phyloP scores from a whole-genome alignment of 129 eudicot species.

The Arctium lappa region DNA sequence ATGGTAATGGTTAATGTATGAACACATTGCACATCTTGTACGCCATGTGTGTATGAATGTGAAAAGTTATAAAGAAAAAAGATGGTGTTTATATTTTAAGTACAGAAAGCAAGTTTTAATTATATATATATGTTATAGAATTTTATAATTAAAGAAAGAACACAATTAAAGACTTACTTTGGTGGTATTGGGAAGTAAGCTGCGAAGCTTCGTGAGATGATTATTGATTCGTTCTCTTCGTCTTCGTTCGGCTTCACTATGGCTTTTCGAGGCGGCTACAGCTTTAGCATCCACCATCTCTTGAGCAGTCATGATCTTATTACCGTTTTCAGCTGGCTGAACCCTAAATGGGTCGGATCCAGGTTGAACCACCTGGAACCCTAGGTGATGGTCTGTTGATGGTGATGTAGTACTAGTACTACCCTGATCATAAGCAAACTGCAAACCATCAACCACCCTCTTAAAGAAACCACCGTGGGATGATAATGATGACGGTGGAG shows the following conservation, averaged over 20 bases:
- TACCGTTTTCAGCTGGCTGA: conserved; percentile 51
- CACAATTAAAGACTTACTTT: conserved; percentile 47
- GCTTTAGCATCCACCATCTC: conserved; percentile 85
- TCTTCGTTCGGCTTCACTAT: conserved; percentile 86
- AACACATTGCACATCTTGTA: not conserved
- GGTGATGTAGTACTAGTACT: conserved; percentile 1
- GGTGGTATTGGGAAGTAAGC: conserved; percentile 78
- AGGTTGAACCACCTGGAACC: conserved; percentile 44
- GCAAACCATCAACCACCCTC: conserved; percentile 42
- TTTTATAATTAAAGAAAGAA: conserved; percentile 10
- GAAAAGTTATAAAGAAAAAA: not conserved
- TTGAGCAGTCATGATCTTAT: conserved; percentile 53
- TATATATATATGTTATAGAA: not conserved
- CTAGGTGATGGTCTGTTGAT: conserved; percentile 25
- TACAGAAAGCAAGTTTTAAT: not conserved
- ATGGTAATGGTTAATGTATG: not conserved
- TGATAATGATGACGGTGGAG: conserved; percentile 9
- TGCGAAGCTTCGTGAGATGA: conserved; percentile 82
- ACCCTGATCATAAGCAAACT: conserved; percentile 49
- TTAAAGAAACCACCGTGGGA: conserved; percentile 50
- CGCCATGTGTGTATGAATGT: conserved; percentile 15
- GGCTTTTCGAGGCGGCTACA: conserved; percentile 90
- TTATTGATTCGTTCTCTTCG: conserved; percentile 86
- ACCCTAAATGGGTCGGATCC: conserved; percentile 54
- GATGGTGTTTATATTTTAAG: not conserved